These are phyloP conservation scores for Pythium phragmitis DNA, from an alignment of 352 stramenopile genomes.

Conservation along the genomic window DNA sequence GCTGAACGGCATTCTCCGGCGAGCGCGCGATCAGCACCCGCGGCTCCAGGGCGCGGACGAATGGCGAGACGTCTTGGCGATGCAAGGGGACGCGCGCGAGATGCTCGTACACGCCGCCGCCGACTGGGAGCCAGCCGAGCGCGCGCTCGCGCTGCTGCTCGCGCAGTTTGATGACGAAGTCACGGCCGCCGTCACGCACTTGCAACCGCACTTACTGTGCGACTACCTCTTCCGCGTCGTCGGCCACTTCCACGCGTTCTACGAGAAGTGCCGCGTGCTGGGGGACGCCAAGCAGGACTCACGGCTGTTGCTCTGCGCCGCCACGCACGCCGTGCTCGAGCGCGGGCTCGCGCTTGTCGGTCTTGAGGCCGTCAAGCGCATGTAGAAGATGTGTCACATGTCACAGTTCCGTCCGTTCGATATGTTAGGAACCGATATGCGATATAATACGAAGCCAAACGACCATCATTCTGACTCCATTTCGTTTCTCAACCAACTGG, in stretches of 20 bases:
- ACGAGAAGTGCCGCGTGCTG: constrained; percentile 78
- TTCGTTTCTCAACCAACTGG: constrained; percentile 16
- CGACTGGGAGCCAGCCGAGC: constrained; percentile 69
- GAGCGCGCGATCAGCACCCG: constrained; percentile 35
- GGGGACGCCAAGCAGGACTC: constrained; percentile 60
- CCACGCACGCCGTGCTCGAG: constrained; percentile 66
- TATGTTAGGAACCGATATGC: constrained; percentile 3
- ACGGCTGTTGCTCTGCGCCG: constrained; percentile 70
- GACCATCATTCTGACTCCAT: constrained; percentile 7
- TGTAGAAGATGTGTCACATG: constrained; percentile 39
- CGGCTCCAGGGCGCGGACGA: constrained; percentile 20
- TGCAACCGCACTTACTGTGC: constrained; percentile 76
- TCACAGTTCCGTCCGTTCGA: background rate
- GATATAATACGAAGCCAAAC: background rate
- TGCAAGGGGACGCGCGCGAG: constrained; percentile 30
- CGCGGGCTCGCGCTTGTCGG: constrained; percentile 69
- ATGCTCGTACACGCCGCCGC: constrained; percentile 41
- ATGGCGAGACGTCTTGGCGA: constrained; percentile 34
- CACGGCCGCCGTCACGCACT: constrained; percentile 42
- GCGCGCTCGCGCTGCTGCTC: constrained; percentile 67
- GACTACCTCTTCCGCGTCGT: constrained; percentile 84
- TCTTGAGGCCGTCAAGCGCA: constrained; percentile 65
- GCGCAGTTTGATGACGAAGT: constrained; percentile 83
- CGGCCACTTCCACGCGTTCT: constrained; percentile 79
- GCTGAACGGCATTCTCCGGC: constrained; percentile 72